Evolutionary conservation across 768 basidiomycete genomes (phyloP).

Genomic region (Tremella fuciformis): DNA sequence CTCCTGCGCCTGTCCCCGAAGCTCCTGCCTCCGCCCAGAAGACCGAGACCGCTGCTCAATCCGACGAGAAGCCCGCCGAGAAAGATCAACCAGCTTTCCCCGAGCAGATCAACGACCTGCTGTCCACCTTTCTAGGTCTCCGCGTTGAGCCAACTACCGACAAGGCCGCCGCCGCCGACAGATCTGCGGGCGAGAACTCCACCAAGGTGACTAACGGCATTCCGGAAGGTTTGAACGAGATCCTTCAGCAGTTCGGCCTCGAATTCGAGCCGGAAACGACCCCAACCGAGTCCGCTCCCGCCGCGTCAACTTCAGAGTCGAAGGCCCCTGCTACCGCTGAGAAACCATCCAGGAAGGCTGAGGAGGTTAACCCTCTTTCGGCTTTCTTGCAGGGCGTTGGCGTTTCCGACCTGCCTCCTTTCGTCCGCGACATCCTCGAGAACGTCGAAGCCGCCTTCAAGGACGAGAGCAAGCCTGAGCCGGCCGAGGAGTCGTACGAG

Average conservation of each 20-base stretch:
- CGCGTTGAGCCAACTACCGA: constrained; percentile 33
- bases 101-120: constrained; percentile 39
- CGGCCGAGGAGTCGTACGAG: constrained; percentile 7
- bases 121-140: constrained; percentile 42
- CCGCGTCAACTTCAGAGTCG: constrained; percentile 1
- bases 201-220: constrained; percentile 13
- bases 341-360: constrained; percentile 7
- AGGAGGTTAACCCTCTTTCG: constrained; percentile 23
- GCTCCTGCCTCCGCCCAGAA: background rate
- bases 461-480: constrained; percentile 15
- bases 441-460: constrained; percentile 40
- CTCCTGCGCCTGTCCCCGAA: constrained; percentile 6
- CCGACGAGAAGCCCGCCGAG: constrained; percentile 3
- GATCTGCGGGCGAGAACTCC: background rate
- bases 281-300: constrained; percentile 9
- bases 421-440: constrained; percentile 40
- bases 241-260: constrained; percentile 41
- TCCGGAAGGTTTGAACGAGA: constrained; percentile 40
- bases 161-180: background rate
- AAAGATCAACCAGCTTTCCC: constrained; percentile 19
- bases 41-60: background rate
- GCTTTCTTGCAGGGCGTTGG: constrained; percentile 24
- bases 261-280: constrained; percentile 28
- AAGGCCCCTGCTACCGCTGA: constrained; percentile 5
- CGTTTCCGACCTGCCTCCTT: constrained; percentile 34